These are phyloP conservation scores for Neoscytalidium dimidiatum DNA, from an alignment of 2,329 filamentous ascomycete genomes.

Conservation along the genomic window DNA sequence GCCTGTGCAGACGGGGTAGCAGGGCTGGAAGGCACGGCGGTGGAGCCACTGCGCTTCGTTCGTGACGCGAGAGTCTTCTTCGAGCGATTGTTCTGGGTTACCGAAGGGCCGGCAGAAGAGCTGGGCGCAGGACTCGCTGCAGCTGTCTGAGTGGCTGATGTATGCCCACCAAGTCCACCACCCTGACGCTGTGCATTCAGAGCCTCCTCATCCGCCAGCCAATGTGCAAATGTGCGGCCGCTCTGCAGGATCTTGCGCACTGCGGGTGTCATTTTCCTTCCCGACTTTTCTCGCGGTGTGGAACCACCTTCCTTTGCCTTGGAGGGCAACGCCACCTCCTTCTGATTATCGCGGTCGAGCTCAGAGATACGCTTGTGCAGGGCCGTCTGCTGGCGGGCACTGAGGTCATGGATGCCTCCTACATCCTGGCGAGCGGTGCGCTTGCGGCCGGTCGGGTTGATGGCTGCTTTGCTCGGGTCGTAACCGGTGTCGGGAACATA, in stretches of 20 bases:
- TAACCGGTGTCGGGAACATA: conserved; percentile 78
- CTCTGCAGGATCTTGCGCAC: conserved; percentile 77
- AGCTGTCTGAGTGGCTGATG: conserved; percentile 9
- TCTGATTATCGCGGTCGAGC: conserved; percentile 60
- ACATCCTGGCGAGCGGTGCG: conserved; percentile 57
- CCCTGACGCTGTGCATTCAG: conserved; percentile 36
- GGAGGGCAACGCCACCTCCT: conserved; percentile 60
- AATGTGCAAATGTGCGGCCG: conserved; percentile 81
- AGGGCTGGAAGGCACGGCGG: background rate
- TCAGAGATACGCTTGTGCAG: conserved; percentile 79
- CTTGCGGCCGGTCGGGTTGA: conserved; percentile 61
- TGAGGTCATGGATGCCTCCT: conserved; percentile 56
- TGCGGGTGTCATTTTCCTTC: conserved; percentile 59
- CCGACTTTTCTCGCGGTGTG: conserved; percentile 37
- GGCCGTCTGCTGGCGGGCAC: conserved; percentile 80
- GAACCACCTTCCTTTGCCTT: conserved; percentile 42
- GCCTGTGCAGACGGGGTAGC: conserved; percentile 20
- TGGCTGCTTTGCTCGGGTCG: conserved; percentile 56
- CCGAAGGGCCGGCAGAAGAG: background rate
- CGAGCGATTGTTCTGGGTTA: background rate
- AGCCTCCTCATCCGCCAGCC: conserved; percentile 77
- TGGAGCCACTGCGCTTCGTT: conserved; percentile 5
- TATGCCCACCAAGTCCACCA: background rate
- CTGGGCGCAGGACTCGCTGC: conserved; percentile 22
- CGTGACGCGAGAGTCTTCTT: conserved; percentile 13